Conservation (phyloP, 768 basidiomycete species). For the Goffeauzyma gilvescens region DNA sequence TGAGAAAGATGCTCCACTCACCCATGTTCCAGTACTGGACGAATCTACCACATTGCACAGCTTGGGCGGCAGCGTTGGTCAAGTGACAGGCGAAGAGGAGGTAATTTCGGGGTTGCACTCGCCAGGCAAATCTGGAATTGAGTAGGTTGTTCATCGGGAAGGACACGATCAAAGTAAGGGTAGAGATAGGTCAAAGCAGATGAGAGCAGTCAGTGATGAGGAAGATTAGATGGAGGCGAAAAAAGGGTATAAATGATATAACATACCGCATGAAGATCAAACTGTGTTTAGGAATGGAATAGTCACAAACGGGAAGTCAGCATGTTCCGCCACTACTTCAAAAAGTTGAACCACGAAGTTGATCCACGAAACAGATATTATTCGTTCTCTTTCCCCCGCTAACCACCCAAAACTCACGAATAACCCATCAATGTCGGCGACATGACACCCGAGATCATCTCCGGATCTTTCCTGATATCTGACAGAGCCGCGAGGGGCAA, state of each 20-base stretch:
- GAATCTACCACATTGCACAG: conserved; percentile 65
- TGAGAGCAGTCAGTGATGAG: no score
- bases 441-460: conserved; percentile 93
- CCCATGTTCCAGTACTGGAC: conserved; percentile 79
- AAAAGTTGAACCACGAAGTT: no score
- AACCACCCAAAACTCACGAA: conserved; percentile 47
- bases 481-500: conserved; percentile 80
- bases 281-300: no score
- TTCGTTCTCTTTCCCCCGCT: neutral
- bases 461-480: conserved; percentile 81
- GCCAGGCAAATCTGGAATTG: conserved; percentile 48
- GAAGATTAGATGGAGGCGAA: no score
- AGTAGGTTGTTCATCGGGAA: neutral
- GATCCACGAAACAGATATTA: no score
- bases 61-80: conserved; percentile 75
- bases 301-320: no score
- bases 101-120: conserved; percentile 78
- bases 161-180: no score
- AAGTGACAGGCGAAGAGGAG: conserved; percentile 82
- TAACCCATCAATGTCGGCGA: conserved; percentile 72
- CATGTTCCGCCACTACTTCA: no score
- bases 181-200: no score
- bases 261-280: conserved; percentile 77
- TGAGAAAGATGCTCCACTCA: no score
- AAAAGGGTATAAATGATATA: no score